These are phyloP conservation scores for Kandelia obovata DNA, from an alignment of 345 rosid species.

Conservation along the genomic window DNA sequence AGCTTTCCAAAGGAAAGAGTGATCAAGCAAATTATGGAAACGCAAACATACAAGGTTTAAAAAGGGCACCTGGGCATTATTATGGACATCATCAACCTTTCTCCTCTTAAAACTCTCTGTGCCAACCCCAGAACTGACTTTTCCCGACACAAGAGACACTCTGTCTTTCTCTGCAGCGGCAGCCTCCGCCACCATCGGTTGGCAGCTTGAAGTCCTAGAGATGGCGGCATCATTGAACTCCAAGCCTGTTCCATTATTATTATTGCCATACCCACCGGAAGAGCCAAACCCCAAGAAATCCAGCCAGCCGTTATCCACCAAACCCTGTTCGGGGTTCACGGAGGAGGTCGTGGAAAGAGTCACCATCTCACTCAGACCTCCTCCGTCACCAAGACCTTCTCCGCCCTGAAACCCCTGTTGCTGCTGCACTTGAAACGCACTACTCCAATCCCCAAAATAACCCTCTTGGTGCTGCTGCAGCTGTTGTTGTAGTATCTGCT, in stretches of 20 bases:
- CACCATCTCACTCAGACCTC: conserved; percentile 27
- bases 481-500: not conserved
- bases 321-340: conserved; percentile 46
- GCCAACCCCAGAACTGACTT: conserved; percentile 24
- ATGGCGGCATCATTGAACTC: conserved; percentile 28
- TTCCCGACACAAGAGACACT: conserved; percentile 30
- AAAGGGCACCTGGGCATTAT: conserved; percentile 28
- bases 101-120: conserved; percentile 64
- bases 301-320: conserved; percentile 35
- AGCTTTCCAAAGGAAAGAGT: not conserved
- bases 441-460: conserved; percentile 36
- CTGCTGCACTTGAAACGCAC: conserved; percentile 23
- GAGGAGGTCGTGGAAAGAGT: conserved; percentile 17
- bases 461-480: conserved; percentile 9
- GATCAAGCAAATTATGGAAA: not conserved
- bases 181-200: conserved; percentile 30
- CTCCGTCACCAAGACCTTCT: conserved; percentile 17
- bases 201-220: conserved; percentile 48
- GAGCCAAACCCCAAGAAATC: conserved; percentile 18
- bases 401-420: conserved; percentile 22
- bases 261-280: conserved; percentile 25
- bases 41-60: not conserved
- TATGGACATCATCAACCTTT: conserved; percentile 41
- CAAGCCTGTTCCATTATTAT: conserved; percentile 25
- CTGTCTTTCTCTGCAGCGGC: conserved; percentile 16